Base-by-base conservation (phyloP, 345 rosid species). In the Carallia brachiata region DNA sequence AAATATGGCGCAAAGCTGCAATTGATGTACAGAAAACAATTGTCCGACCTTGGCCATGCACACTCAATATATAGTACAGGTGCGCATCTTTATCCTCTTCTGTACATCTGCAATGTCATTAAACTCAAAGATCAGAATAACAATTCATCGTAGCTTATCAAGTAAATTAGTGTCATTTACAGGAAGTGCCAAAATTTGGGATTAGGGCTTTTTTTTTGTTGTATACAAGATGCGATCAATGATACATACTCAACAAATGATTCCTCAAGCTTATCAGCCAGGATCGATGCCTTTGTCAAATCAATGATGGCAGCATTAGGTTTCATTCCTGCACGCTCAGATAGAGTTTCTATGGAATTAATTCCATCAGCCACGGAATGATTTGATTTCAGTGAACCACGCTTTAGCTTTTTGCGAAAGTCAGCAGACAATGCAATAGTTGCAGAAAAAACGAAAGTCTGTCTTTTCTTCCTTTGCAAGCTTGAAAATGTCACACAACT, bases 21-120 rank as follows among this genome's bases (percentile, higher is more conserved):
- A 95, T 89, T 59, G 98, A 95, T 60, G 98, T 90, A 74, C 98
- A 92, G 81, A 95, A 95, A 73, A 92, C 96, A 79, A 95, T 89
- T 36, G 96, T 84, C 66, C 98, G 89, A 64, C 97, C 97, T 82
- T 88, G 90, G 71, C 98, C 98, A 80, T 92, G 98, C 71, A 90
- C 85, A 68, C 92, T 90, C 79, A 95, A 82, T 78, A 90, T 80
- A 75, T 92, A 95, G 74, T 90, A 92, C 74, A 95, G 80, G 74
- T 88, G 84, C 17, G 90, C 88, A 80, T 95, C 97, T 79, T 95
- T 92, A 30, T 95, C 98, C 68, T 90, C 97, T 69, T 92, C 99
- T 78, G 78, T 84, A 75, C 97, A 95, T 73, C 98, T 92, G 89
- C 76, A 78, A 65, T 50, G 16, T 36, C 64, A 71, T 27, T 5